These are phyloP conservation scores for Periglandula ipomoeae DNA, from an alignment of 2,329 filamentous ascomycete species.

Conservation along the genomic window DNA sequence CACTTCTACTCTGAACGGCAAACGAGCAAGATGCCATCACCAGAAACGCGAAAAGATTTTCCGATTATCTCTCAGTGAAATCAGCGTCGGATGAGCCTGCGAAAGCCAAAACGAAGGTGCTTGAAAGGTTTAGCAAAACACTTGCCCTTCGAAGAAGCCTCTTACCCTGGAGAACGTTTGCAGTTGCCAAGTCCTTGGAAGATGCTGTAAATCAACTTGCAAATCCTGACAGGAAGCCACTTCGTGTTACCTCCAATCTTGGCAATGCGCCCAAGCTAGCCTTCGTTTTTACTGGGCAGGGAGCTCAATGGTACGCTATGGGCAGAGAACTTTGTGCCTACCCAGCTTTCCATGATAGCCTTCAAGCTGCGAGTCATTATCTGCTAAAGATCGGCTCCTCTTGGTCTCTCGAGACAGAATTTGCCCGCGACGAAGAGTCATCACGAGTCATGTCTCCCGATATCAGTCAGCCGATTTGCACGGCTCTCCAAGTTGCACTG, in stretches of 20 bases:
- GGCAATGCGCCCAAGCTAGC: conserved; percentile 14
- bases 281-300: conserved; percentile 32
- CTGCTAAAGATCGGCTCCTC: conserved; percentile 23
- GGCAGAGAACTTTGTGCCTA: conserved; percentile 26
- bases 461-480: conserved; percentile 34
- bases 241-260: too few species aligned
- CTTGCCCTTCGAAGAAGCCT: too few species aligned
- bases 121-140: too few species aligned
- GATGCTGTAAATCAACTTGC: conserved; percentile 20
- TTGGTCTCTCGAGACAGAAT: conserved; percentile 28
- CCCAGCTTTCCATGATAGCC: conserved; percentile 23
- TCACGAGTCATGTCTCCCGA: conserved; percentile 28
- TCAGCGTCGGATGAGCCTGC: too few species aligned
- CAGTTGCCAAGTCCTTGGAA: too few species aligned
- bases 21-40: too few species aligned
- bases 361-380: conserved; percentile 22
- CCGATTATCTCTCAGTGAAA: too few species aligned
- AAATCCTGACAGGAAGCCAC: conserved; percentile 30
- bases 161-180: too few species aligned
- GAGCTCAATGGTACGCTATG: conserved; percentile 30
- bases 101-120: too few species aligned
- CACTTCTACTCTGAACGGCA: too few species aligned
- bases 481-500: conserved; percentile 39
- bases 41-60: too few species aligned
- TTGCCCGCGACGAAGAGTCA: conserved; percentile 22